Evolutionary conservation across 306 rosid genomes (phyloP), one percentile per base, ranked within the genome.

Genomic region (Trifolium fragiferum): DNA sequence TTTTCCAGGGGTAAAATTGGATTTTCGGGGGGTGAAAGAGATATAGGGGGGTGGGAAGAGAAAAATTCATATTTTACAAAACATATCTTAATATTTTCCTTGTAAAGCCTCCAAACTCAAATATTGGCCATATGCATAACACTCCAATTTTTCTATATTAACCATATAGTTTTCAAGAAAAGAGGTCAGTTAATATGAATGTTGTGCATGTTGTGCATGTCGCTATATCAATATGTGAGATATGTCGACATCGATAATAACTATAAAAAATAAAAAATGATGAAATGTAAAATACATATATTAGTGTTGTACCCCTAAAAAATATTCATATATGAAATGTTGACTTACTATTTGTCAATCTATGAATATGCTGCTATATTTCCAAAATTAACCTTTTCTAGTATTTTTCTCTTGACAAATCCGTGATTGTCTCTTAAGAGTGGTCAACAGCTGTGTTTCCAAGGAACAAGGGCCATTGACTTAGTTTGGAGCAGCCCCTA

Each of bases 391-490:
- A 69, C 41, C 6, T 77, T 76, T 77, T 59, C 5, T 2, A 27
- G 55, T 35, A 77, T 13, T 43, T 76, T 15, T 38, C 8, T 55
- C 66, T 16, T 16, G 59, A 30, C 23, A 12, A 15, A 19, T 12
- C 70, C 50, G 21, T 20, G 7, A 4, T 51, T 37, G 32, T 23
- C 32, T 58, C 19, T 37, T 27, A 68, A 75, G 72, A 75, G 19
- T 53, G 15, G 54, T 63, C 80, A 62, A 68, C 20, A 14, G 1
- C 13, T 58, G 15, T 67, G 76, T 23, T 73, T 69, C 54, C 74
- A 2, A 21, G 38, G 46, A 33, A 44, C n/a, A 35, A 27, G 21
- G 59, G 55, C 7, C 46, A 33, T 15, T 71, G 75, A 65, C 78
- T 76, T 38, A 58, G 66, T 46, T 23, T 46, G n/a, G 33, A 65